Evolutionary conservation across 768 basidiomycete genomes (phyloP).

Genomic region (Calocybe gangraenosa): DNA sequence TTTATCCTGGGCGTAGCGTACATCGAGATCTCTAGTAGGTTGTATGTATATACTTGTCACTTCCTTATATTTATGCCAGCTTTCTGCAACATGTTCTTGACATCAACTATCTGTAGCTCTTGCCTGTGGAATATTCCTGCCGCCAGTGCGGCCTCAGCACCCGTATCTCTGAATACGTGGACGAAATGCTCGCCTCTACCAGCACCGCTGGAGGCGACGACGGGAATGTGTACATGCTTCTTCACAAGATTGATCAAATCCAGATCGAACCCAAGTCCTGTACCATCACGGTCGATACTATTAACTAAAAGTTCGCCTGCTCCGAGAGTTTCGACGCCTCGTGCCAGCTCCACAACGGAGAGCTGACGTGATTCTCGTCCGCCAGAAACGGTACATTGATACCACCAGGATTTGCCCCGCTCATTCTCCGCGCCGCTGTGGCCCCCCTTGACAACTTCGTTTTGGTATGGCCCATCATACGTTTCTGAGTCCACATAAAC

Average conservation of each 20-base stretch:
- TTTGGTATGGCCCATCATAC: conserved; percentile 67
- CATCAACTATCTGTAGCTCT: conserved; percentile 79
- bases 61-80: conserved; percentile 51
- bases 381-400: conserved; percentile 95
- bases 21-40: neutral
- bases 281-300: conserved; percentile 95
- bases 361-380: conserved; percentile 81
- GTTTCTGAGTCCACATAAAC: conserved; percentile 67
- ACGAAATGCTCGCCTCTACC: conserved; percentile 80
- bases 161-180: conserved; percentile 77
- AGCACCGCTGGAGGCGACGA: conserved; percentile 94
- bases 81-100: conserved; percentile 56
- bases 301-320: conserved; percentile 96
- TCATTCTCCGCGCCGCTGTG: conserved; percentile 48
- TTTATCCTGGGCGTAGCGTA: neutral
- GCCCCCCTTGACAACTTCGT: conserved; percentile 54
- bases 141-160: conserved; percentile 87
- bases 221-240: conserved; percentile 77
- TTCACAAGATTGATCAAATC: conserved; percentile 78
- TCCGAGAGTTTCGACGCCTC: conserved; percentile 85
- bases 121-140: conserved; percentile 96
- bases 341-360: conserved; percentile 87
- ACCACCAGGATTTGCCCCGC: conserved; percentile 89
- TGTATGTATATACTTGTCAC: neutral
- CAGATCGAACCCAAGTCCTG: conserved; percentile 87